Conservation (phyloP, 768 basidiomycete genomes). For the Antrodiella citrinella region DNA sequence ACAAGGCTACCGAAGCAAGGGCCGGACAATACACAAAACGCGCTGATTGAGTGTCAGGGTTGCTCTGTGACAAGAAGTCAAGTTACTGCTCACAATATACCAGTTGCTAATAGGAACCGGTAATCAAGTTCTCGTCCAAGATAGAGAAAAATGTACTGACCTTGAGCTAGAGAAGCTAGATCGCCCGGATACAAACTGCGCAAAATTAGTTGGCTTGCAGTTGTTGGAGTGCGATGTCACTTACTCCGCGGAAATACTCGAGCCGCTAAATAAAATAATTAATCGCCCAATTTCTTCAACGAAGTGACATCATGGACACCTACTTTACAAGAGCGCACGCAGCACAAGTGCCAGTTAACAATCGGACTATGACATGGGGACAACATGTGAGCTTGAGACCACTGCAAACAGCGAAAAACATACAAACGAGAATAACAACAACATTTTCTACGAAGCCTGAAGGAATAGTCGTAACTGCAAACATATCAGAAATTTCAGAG, state of each 20-base stretch:
- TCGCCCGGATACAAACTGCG: constrained; percentile 11
- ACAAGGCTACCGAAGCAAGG: constrained; percentile 15
- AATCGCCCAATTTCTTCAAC: constrained; percentile 13
- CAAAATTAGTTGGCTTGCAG: no score
- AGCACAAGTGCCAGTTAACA: constrained; percentile 10
- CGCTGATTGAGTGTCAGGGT: no score
- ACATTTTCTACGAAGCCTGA: constrained; percentile 12
- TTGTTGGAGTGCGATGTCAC: neutral
- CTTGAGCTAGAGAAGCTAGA: constrained; percentile 3
- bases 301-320: neutral
- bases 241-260: constrained; percentile 2
- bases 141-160: constrained; percentile 2
- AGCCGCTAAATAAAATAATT: neutral
- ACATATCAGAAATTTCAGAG: no score
- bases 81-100: constrained; percentile 9
- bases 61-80: no score
- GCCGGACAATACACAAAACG: constrained; percentile 12
- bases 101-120: neutral
- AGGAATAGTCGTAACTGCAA: constrained; percentile 6
- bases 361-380: constrained; percentile 8
- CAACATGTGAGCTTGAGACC: neutral
- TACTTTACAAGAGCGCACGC: constrained; percentile 13
- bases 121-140: neutral
- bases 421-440: constrained; percentile 12
- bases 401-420: neutral